A percentile compares a stretch with the other conserved stretches of the same genome.
These are phyloP conservation scores for Trypanosoma vivax DNA, from an alignment of 208 protist species.

Conservation along the genomic window DNA sequence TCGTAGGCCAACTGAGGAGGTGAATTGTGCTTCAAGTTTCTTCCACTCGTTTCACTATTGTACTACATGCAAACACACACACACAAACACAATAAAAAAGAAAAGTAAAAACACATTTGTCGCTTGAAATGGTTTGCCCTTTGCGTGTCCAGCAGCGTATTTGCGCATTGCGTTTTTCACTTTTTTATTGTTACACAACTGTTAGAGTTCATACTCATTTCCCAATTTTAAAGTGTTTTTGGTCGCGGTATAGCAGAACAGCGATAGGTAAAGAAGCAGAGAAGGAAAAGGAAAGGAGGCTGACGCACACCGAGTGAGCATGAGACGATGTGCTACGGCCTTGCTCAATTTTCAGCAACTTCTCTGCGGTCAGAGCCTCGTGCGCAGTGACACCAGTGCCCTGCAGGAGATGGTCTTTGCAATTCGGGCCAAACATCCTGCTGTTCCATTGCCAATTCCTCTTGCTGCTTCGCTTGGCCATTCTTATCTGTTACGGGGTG, in stretches of 20 bases:
- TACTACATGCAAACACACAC: neutral
- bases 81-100: conserved; percentile 1
- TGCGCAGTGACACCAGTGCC: conserved; percentile 5
- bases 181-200: too few relatives aligned
- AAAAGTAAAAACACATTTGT: too few relatives aligned
- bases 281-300: too few relatives aligned
- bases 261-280: too few relatives aligned
- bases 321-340: conserved; percentile 13
- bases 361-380: conserved; percentile 29
- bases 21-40: neutral
- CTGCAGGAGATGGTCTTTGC: conserved; percentile 2
- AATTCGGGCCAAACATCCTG: conserved; percentile 23
- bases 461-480: conserved; percentile 32
- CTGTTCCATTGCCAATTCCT: conserved; percentile 42
- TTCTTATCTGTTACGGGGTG: conserved; percentile 19
- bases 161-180: too few relatives aligned
- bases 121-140: too few relatives aligned
- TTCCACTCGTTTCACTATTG: neutral
- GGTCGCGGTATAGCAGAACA: too few relatives aligned
- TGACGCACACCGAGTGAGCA: conserved; percentile 3
- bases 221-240: too few relatives aligned
- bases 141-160: too few relatives aligned
- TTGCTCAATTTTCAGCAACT: conserved; percentile 59
- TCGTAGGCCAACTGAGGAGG: too few relatives aligned
- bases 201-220: too few relatives aligned